Percentiles rank a stretch among this genome's conserved stretches.
These are phyloP conservation scores for Elsinoe australis DNA, from an alignment of 2,329 filamentous ascomycete species.

Conservation along the genomic window DNA sequence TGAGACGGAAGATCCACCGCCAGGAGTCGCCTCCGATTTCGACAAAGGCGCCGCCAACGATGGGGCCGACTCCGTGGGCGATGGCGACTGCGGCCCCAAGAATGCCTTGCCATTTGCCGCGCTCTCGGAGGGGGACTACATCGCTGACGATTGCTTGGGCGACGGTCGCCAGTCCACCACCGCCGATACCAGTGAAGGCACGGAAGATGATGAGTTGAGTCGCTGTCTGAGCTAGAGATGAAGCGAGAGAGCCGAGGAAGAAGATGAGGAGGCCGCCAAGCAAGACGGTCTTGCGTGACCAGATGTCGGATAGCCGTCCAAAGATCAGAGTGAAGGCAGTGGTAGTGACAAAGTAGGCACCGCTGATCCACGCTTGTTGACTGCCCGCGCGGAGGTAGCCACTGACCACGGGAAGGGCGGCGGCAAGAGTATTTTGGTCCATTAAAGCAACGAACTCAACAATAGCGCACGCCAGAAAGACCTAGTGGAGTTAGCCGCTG, in stretches of 20 bases:
- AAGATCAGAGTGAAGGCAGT: conserved; percentile 44
- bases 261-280: conserved; percentile 35
- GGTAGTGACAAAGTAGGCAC: conserved; percentile 46
- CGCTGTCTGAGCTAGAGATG: conserved; percentile 37
- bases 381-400: conserved; percentile 43
- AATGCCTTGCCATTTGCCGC: conserved; percentile 19
- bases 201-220: conserved; percentile 32
- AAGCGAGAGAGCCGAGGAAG: conserved; percentile 39
- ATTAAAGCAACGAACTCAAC: conserved; percentile 50
- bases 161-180: conserved; percentile 25
- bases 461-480: conserved; percentile 50
- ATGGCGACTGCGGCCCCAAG: conserved; percentile 36
- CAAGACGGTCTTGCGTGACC: conserved; percentile 36
- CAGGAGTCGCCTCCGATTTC: conserved; percentile 18
- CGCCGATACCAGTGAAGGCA: conserved; percentile 23
- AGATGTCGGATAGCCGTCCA: conserved; percentile 42
- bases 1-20: conserved; percentile 34
- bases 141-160: conserved; percentile 28
- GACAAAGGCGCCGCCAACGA: conserved; percentile 47
- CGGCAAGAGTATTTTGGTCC: conserved; percentile 51
- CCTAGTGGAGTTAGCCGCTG: conserved; percentile 32
- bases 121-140: conserved; percentile 23
- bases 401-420: conserved; percentile 49
- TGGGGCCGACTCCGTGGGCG: conserved; percentile 48
- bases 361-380: conserved; percentile 49